Evolutionary conservation across 805 yeast genomes (phyloP), one percentile per base, ranked within the genome.

Genomic region (Monosporozyma solicola): DNA sequence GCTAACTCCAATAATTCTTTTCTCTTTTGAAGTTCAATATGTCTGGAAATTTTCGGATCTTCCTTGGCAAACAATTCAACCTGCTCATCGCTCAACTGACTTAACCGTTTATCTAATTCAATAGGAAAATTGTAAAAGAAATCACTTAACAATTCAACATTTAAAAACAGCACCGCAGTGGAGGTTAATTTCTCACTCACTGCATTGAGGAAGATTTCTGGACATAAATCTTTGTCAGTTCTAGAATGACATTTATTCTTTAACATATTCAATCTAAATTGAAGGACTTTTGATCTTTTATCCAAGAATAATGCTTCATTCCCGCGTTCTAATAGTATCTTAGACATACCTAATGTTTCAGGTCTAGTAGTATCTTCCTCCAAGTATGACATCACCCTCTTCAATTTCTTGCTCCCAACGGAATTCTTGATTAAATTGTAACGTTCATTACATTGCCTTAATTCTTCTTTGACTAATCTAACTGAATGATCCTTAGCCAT

Each of bases 111-210:
- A 67, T 94, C 99, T 56, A 94, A 75, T 68, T 90, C 97, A 54
- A 98, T 78, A 2, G 99, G 98, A 70, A 94, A 92, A 61, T 90
- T 89, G 69, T 95, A 94, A 66, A 92, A 95, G 65, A 94, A 94
- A 69, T 95, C 99, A 59, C 95, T 86, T 57, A 94, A 74, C 53
- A 94, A 74, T 69, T 94, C 99, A 53, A 95, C 98, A 65, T 94
- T 94, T 65, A 94, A 72, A 62, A 94, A 94, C 56, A 94, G 70
- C 3, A 94, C 94, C 0, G 99, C 94, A 0, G 99, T 94, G 11
- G 92, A 85, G 0, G 97, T 88, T 25, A 94, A 73, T 68, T 94
- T 94, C 57, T 89, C 91, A 50, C 94, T 85, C 3, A 94, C 96
- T 2, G 89, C 96, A 64, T 89, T 95, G 66, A 94, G 74, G 60